Base-by-base conservation (phyloP, 139 green algal species). In the Zygnema cylindricum region DNA sequence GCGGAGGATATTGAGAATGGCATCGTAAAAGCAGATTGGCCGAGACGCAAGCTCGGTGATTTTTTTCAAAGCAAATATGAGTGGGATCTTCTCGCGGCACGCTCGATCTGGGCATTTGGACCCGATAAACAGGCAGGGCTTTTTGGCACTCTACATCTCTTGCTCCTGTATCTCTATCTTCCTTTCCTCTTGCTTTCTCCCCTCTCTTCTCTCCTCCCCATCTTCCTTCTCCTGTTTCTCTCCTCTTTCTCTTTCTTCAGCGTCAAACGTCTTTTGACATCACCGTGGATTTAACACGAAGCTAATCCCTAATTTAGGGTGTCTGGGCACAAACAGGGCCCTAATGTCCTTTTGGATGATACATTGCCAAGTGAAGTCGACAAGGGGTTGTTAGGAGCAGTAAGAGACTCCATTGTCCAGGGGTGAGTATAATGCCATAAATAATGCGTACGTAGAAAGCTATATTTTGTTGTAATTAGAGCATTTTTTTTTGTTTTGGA, bases 31-130 rank as follows among this genome's bases (percentile, higher is more conserved):
- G 92, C 95, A 39, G 92, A 95, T 75, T 97, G 95, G 95, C 87
- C 92, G 23, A 85, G 91, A 42, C 95, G 95, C 89, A 89, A 93
- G 49, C 76, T 98, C 63, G 93, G 89, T 32, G 82, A 93, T n/a
- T 96, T 96, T 85, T 97, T 99, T 88, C 93, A 95, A 81, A 89
- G 88, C 25, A 97, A 96, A 42, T 98, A 99, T 90, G 96, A 98
- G 76, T 99, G 97, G 97, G 97, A 99, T 89, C 55, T 97, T 76
- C 92, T 99, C 63, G 97, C 96, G 0, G 96, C 96, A 39, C 93
- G 96, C 69, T 96, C 95, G 43, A 92, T 99, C 36, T 99, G 97
- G 97, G 97, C 97, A 1, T 99, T 99, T 93, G 96, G 97, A 0
- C 97, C 97, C 11, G 95, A 98, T 83, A 0, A 7, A 39, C 85